Percentiles rank a stretch among this genome's conserved stretches.
Evolutionary conservation across 495 filamentous ascomycete genomes (phyloP).

Genomic region (Tuber calosporum): DNA sequence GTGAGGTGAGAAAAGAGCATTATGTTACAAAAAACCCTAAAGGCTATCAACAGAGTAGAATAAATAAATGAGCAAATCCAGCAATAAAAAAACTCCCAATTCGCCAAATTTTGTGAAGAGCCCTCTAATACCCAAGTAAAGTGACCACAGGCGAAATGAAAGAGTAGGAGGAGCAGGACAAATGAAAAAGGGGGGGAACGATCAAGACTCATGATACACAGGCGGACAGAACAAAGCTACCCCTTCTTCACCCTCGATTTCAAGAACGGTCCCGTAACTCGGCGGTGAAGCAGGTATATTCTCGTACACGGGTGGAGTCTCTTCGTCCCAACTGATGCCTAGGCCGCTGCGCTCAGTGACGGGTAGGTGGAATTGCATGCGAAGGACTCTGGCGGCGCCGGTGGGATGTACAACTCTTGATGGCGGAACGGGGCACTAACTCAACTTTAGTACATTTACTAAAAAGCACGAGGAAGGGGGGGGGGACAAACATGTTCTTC

Average conservation of each 20-base stretch:
- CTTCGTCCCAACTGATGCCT: constrained; percentile 95
- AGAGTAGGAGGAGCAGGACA: not conserved
- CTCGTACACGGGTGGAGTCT: constrained; percentile 88
- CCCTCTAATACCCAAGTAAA: not conserved
- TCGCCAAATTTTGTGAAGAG: not conserved
- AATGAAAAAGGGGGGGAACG: not conserved
- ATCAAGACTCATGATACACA: constrained; percentile 8
- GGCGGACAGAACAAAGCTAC: constrained; percentile 25
- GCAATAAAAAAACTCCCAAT: not conserved
- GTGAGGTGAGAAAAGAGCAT: not conserved
- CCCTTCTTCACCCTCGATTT: constrained; percentile 9
- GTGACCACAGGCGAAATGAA: not conserved
- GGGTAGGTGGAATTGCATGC: constrained; percentile 79
- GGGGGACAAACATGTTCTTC: constrained; percentile 55
- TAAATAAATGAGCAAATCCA: not conserved
- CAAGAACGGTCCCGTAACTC: constrained; percentile 49
- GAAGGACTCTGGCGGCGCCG: constrained; percentile 79
- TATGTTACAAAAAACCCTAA: not conserved
- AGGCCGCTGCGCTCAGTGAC: constrained; percentile 79
- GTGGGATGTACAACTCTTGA: constrained; percentile 60
- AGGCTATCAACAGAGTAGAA: not conserved
- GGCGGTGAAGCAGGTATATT: constrained; percentile 87
- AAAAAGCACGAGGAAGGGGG: constrained; percentile 43
- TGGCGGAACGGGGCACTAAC: constrained; percentile 28
- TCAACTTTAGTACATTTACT: constrained; percentile 54